Evolutionary conservation across 179 eudicot genomes (phyloP).

Genomic region (Patellifolia procumbens): DNA sequence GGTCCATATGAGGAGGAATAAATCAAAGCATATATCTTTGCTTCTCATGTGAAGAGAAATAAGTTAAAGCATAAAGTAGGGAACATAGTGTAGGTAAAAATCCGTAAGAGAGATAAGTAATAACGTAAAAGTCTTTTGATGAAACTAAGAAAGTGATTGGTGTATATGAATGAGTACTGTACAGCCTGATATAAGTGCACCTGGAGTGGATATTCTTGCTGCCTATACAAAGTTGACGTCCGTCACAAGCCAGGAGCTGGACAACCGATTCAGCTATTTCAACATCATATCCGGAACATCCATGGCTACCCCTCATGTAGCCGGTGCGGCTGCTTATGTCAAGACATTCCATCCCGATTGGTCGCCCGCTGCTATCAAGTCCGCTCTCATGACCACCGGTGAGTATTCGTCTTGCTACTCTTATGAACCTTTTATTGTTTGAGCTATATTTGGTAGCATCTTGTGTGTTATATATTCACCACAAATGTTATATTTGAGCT

Average conservation of each 20-base stretch:
- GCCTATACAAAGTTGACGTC: constrained; percentile 48
- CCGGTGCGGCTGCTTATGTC: constrained; percentile 81
- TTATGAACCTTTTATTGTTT: too few species aligned
- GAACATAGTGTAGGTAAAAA: too few species aligned
- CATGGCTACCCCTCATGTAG: constrained; percentile 83
- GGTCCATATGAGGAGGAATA: too few species aligned
- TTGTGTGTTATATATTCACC: too few species aligned
- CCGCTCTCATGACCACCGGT: constrained; percentile 92
- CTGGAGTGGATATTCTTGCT: constrained; percentile 81
- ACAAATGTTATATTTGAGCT: too few species aligned
- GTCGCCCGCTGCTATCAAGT: constrained; percentile 85
- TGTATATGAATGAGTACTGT: neutral
- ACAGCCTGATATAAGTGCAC: constrained; percentile 91
- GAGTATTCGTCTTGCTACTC: neutral
- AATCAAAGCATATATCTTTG: too few species aligned
- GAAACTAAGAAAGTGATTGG: neutral
- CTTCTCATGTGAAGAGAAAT: too few species aligned
- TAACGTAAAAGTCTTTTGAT: too few species aligned
- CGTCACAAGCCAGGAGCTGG: constrained; percentile 34
- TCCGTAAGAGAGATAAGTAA: too few species aligned
- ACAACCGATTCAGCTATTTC: constrained; percentile 43
- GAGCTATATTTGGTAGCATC: too few species aligned
- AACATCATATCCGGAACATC: constrained; percentile 76
- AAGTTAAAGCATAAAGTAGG: too few species aligned
- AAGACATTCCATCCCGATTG: constrained; percentile 77